Percentiles rank a stretch among this genome's conserved stretches.
phyloP scores from a whole-genome alignment of 441 rosid genomes.

The Pelargonium hybrid region DNA sequence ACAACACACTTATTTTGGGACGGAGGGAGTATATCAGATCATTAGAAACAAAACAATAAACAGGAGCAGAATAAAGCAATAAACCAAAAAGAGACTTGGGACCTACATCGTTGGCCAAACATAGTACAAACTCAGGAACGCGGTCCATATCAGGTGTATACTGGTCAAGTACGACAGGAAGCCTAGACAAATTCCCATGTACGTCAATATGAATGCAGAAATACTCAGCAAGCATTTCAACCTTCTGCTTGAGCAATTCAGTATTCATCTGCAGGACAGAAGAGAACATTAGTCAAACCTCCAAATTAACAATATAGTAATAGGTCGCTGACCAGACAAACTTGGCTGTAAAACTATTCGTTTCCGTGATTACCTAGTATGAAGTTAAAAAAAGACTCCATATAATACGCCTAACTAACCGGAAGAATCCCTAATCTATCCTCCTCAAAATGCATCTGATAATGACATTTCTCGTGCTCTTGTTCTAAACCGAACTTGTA shows the following conservation, averaged over 20 bases:
- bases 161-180: constrained; percentile 90
- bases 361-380: not conserved
- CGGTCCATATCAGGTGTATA: constrained; percentile 92
- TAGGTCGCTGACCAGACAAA: not conserved
- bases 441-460: not conserved
- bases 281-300: constrained; percentile 8
- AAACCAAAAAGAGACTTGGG: constrained; percentile 11
- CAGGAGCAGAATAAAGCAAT: not conserved
- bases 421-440: not conserved
- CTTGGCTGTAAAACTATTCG: not conserved
- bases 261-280: constrained; percentile 56
- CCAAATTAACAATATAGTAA: not conserved
- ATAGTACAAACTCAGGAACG: constrained; percentile 76
- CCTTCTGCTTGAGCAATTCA: constrained; percentile 61
- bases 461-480: too few species aligned
- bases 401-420: not conserved
- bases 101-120: constrained; percentile 93
- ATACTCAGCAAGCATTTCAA: constrained; percentile 77
- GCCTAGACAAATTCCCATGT: constrained; percentile 60
- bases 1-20: too few species aligned
- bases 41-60: not conserved
- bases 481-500: too few species aligned
- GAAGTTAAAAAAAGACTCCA: not conserved
- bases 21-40: too few species aligned
- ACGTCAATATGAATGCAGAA: constrained; percentile 58